phyloP scores from a whole-genome alignment of 495 filamentous ascomycete genomes.

The Immersiella caudata region DNA sequence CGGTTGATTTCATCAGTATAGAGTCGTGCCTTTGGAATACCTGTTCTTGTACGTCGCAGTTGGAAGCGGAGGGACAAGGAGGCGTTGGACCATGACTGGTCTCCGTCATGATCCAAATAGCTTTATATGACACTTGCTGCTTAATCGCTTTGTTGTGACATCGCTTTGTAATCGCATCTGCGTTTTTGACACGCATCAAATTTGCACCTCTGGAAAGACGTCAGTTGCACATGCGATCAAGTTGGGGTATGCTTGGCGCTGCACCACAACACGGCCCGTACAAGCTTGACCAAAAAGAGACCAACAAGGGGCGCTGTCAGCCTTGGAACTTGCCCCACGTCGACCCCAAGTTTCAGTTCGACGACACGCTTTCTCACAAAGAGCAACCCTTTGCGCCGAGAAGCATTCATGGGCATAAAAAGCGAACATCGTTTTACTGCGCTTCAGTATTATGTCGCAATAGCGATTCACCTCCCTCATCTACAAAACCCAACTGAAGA shows the following conservation, averaged over 20 bases:
- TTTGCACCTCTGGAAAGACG: not conserved
- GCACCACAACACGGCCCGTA: not conserved
- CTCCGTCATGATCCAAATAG: not conserved
- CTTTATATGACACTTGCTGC: not conserved
- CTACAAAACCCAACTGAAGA: not conserved
- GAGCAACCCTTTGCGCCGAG: not conserved
- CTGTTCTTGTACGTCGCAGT: slow-evolving; percentile 6
- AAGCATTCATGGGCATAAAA: not conserved
- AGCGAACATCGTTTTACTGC: not conserved
- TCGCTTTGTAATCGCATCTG: too few relatives aligned
- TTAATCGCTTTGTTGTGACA: not conserved
- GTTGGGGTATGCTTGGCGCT: not conserved
- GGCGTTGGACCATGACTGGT: not conserved
- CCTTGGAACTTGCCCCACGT: not conserved
- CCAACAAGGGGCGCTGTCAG: not conserved
- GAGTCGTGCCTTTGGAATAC: slow-evolving; percentile 23
- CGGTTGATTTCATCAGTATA: slow-evolving; percentile 20
- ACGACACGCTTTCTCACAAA: not conserved
- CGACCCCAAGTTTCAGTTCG: not conserved
- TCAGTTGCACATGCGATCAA: not conserved
- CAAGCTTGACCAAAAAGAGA: not conserved
- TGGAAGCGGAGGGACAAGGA: not conserved
- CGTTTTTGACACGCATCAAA: too few relatives aligned
- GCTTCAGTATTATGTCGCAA: not conserved
- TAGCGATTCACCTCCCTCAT: not conserved